A percentile compares a stretch with the other conserved stretches of the same genome.
Evolutionary conservation across 1,139 yeast genomes (phyloP).

Genomic region (Yamadazyma pseudoaaseri): DNA sequence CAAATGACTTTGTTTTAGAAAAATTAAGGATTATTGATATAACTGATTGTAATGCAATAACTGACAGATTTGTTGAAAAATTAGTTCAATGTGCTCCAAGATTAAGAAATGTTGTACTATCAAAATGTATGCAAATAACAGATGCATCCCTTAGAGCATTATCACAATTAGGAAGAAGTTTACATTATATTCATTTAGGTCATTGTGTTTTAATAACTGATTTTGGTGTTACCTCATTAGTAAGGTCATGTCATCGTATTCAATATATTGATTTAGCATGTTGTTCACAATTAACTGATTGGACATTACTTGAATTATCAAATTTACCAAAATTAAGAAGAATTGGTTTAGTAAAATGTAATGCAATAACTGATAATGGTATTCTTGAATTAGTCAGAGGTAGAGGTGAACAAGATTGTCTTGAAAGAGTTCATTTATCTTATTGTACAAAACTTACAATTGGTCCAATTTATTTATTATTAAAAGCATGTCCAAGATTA

Average conservation of each 20-base stretch:
- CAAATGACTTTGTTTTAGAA: slow-evolving; percentile 42
- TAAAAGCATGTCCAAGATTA: slow-evolving; percentile 79
- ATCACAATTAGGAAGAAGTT: slow-evolving; percentile 71
- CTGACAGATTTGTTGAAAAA: slow-evolving; percentile 75
- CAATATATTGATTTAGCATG: slow-evolving; percentile 96
- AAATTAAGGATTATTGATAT: slow-evolving; percentile 77
- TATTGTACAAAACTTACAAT: slow-evolving; percentile 83
- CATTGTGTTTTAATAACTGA: slow-evolving; percentile 93
- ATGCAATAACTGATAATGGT: slow-evolving; percentile 84
- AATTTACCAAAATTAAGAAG: slow-evolving; percentile 79
- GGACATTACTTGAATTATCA: slow-evolving; percentile 76
- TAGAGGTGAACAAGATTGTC: slow-evolving; percentile 67
- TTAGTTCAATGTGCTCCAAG: slow-evolving; percentile 79
- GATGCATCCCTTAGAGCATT: slow-evolving; percentile 77
- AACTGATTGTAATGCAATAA: slow-evolving; percentile 78
- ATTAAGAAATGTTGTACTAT: slow-evolving; percentile 80
- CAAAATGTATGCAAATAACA: slow-evolving; percentile 86
- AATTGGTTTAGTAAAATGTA: slow-evolving; percentile 91
- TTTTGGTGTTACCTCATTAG: slow-evolving; percentile 74
- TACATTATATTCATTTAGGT: slow-evolving; percentile 90
- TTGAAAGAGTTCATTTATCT: slow-evolving; percentile 90
- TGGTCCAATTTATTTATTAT: slow-evolving; percentile 66
- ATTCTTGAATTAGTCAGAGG: slow-evolving; percentile 74
- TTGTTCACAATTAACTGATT: slow-evolving; percentile 85
- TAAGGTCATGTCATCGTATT: slow-evolving; percentile 76